A percentile compares a stretch with the other conserved stretches of the same genome.
Conservation (phyloP, 371 early-diverging fungal genomes). For the Circinella minor region DNA sequence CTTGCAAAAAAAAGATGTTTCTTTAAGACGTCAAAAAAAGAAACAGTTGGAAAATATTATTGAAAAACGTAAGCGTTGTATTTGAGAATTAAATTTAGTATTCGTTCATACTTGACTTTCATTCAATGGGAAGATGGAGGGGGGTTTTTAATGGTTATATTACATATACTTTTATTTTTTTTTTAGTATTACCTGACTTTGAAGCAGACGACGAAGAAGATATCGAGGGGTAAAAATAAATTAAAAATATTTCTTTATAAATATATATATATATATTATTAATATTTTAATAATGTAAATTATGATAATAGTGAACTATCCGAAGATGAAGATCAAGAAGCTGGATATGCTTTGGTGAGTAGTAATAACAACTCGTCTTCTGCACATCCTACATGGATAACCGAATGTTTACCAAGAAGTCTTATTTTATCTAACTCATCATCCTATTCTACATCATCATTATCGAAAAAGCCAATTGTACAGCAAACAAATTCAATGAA, state of each 20-base stretch:
- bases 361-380: not conserved
- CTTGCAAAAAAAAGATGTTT: constrained; percentile 46
- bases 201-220: constrained; percentile 1
- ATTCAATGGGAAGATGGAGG: too few relatives aligned
- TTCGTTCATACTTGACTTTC: not conserved
- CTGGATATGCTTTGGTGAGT: constrained; percentile 51
- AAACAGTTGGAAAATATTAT: constrained; percentile 51
- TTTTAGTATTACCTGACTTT: constrained; percentile 13
- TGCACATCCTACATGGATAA: constrained; percentile 24
- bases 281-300: too few relatives aligned
- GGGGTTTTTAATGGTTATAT: too few relatives aligned
- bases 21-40: constrained; percentile 53
- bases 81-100: not conserved
- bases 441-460: not conserved
- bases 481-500: constrained; percentile 70
- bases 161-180: not conserved
- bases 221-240: not conserved
- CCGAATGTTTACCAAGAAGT: constrained; percentile 24
- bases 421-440: constrained; percentile 11
- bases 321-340: constrained; percentile 37
- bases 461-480: constrained; percentile 2
- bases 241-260: not conserved
- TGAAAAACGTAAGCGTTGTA: constrained; percentile 39
- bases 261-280: not conserved
- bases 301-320: constrained; percentile 22